Percentiles rank a stretch among this genome's conserved stretches.
phyloP scores from a whole-genome alignment of 148 eudicot species.

The Rhododendron henanense region DNA sequence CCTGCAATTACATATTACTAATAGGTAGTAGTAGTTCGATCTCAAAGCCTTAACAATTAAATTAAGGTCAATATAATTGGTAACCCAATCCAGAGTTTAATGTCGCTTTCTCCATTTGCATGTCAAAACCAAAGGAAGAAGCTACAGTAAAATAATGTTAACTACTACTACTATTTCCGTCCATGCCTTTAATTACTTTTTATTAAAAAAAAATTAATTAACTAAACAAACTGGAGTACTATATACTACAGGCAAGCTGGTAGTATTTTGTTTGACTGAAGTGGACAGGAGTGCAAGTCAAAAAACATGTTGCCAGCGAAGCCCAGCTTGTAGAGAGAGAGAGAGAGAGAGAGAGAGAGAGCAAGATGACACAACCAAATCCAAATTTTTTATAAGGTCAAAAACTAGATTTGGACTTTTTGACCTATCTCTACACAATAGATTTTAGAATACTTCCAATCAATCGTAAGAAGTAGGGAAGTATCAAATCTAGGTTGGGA shows the following conservation, averaged over 20 bases:
- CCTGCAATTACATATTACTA: not conserved
- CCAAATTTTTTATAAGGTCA: not conserved
- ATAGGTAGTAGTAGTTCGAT: not conserved
- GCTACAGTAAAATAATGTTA: not conserved
- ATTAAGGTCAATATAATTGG: not conserved
- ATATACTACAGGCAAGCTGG: not conserved
- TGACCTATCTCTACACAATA: not conserved
- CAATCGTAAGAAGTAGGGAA: not conserved
- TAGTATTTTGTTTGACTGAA: not conserved
- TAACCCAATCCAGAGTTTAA: not conserved
- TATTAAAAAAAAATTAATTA: not conserved
- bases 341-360: not conserved
- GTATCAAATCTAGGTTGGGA: not conserved
- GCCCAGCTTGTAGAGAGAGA: not conserved
- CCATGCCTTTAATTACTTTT: not conserved
- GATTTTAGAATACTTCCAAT: not conserved
- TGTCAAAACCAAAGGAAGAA: not conserved
- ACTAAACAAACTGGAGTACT: not conserved
- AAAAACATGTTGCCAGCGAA: not conserved
- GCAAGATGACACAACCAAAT: not conserved
- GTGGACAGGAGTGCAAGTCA: not conserved
- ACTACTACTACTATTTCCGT: not conserved
- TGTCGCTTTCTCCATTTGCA: constrained; percentile 1
- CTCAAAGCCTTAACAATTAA: not conserved
- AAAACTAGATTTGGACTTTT: not conserved